A percentile compares a stretch with the other conserved stretches of the same genome.
phyloP scores from a whole-genome alignment of 192 early-diverging fungal species.

The Entophlyctis luteolus region DNA sequence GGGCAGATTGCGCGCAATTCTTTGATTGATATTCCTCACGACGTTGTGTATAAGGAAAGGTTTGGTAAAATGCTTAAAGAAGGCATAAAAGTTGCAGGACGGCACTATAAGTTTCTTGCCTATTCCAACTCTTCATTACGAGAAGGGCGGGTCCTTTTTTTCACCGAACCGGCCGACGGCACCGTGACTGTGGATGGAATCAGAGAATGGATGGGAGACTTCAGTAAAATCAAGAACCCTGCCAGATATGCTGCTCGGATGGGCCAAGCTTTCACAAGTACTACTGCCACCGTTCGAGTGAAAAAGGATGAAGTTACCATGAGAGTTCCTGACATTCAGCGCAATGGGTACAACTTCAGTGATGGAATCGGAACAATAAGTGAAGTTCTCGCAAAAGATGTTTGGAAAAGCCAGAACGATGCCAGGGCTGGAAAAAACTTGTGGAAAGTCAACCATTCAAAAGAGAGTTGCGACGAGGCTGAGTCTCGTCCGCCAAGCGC shows the following conservation, averaged over 20 bases:
- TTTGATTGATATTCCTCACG: constrained; percentile 37
- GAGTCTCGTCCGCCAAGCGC: constrained; percentile 44
- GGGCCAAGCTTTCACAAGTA: constrained; percentile 45
- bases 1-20: constrained; percentile 32
- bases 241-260: constrained; percentile 64
- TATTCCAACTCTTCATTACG: constrained; percentile 60
- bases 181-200: constrained; percentile 49
- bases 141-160: constrained; percentile 69
- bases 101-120: constrained; percentile 60
- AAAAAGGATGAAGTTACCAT: constrained; percentile 29
- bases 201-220: constrained; percentile 67
- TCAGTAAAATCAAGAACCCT: constrained; percentile 57
- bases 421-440: background rate
- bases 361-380: constrained; percentile 73
- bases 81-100: constrained; percentile 50
- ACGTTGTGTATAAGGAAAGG: constrained; percentile 29
- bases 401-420: constrained; percentile 14
- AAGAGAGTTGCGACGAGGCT: background rate
- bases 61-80: constrained; percentile 41
- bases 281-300: constrained; percentile 1
- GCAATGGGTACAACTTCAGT: constrained; percentile 60
- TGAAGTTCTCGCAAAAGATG: constrained; percentile 35
- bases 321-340: constrained; percentile 54
- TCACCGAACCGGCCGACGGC: constrained; percentile 47
- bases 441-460: background rate